Percentiles rank a stretch among this genome's conserved stretches.
Evolutionary conservation across 805 yeast species (phyloP).

Genomic region (Wickerhamiella azyma): DNA sequence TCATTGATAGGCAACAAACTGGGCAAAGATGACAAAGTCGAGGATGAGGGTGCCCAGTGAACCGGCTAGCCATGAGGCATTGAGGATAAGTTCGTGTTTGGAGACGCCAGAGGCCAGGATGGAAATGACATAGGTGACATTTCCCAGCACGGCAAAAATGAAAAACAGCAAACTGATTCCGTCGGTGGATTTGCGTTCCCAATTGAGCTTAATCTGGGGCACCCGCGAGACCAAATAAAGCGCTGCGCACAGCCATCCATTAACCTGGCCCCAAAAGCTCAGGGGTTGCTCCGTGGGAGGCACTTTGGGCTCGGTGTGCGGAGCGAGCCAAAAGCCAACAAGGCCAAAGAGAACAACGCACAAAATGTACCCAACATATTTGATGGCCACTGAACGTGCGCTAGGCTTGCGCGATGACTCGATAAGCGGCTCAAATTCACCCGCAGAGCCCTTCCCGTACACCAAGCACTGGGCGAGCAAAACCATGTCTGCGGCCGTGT

Average conservation of each 20-base stretch:
- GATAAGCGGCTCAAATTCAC: conserved; percentile 16
- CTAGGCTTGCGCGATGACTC: conserved; percentile 9
- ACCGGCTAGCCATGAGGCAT: conserved; percentile 88
- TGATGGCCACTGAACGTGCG: conserved; percentile 8
- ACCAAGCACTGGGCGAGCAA: conserved; percentile 69
- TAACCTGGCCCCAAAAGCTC: conserved; percentile 69
- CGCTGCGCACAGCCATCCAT: conserved; percentile 52
- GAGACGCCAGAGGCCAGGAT: conserved; percentile 59
- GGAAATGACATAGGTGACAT: conserved; percentile 76
- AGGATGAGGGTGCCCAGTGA: conserved; percentile 72
- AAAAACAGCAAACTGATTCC: conserved; percentile 90
- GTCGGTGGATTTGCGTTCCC: conserved; percentile 78
- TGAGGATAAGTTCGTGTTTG: conserved; percentile 56
- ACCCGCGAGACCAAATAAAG: conserved; percentile 65
- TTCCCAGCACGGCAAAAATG: conserved; percentile 89
- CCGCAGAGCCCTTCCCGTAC: conserved; percentile 46
- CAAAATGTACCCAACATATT: conserved; percentile 38
- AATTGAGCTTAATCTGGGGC: conserved; percentile 83
- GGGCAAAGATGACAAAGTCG: conserved; percentile 74
- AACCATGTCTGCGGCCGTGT: conserved; percentile 80
- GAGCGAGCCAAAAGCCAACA: conserved; percentile 73
- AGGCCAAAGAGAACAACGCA: conserved; percentile 67
- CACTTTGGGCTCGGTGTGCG: conserved; percentile 32
- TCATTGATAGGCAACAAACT: conserved; percentile 58
- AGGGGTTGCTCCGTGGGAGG: conserved; percentile 34